These are phyloP conservation scores for Arthroderma uncinatum DNA, from an alignment of 2,329 filamentous ascomycete genomes.

Conservation along the genomic window DNA sequence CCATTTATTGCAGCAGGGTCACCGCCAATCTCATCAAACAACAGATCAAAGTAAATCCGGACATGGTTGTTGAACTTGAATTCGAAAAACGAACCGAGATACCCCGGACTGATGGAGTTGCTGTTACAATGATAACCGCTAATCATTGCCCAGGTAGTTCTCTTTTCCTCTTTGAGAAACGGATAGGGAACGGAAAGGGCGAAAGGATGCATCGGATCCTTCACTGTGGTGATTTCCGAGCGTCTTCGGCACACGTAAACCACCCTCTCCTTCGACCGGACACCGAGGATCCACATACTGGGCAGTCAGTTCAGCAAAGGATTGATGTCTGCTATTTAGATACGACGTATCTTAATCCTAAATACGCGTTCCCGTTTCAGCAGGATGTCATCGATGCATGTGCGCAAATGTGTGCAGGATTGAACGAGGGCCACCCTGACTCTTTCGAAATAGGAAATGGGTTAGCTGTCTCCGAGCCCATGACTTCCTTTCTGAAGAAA, in stretches of 20 bases:
- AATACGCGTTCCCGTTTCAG: constrained; percentile 87
- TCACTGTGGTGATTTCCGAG: constrained; percentile 92
- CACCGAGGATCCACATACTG: constrained; percentile 55
- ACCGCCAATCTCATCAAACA: constrained; percentile 81
- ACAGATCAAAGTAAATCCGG: constrained; percentile 73
- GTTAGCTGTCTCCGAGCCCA: constrained; percentile 49
- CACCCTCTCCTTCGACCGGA: constrained; percentile 76
- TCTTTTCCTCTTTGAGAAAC: constrained; percentile 83
- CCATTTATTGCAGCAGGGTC: constrained; percentile 90
- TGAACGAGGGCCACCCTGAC: constrained; percentile 55
- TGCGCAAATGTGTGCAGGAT: constrained; percentile 71
- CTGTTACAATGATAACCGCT: constrained; percentile 87
- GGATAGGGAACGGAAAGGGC: constrained; percentile 48
- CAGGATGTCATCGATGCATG: constrained; percentile 78
- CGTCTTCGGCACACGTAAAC: constrained; percentile 69
- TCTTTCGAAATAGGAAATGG: constrained; percentile 38
- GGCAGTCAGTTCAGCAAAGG: constrained; percentile 65
- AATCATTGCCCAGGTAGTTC: constrained; percentile 97
- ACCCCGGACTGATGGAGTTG: constrained; percentile 68
- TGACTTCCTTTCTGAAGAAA: constrained; percentile 33
- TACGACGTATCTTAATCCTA: constrained; percentile 91
- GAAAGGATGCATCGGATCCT: constrained; percentile 64
- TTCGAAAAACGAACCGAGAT: constrained; percentile 73
- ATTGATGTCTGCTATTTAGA: constrained; percentile 96
- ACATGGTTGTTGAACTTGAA: constrained; percentile 74